phyloP scores from a whole-genome alignment of 2,329 filamentous ascomycete genomes.

The Cytospora chrysosperma region DNA sequence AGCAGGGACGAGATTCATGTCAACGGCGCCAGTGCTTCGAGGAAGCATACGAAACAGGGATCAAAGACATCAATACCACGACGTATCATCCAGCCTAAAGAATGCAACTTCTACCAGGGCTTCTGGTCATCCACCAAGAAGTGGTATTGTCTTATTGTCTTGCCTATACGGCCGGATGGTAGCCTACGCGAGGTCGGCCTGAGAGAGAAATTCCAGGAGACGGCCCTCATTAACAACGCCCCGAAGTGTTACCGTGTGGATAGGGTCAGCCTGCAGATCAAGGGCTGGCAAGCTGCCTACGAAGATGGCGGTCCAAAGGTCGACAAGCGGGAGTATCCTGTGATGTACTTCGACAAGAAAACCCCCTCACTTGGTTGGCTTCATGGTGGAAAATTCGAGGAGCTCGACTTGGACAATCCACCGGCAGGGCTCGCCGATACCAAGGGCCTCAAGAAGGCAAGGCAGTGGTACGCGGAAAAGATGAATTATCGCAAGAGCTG shows the following conservation, averaged over 20 bases:
- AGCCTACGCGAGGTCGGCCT: slow-evolving; percentile 20
- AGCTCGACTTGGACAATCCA: slow-evolving; percentile 20
- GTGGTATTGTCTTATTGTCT: slow-evolving; percentile 38
- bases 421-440: slow-evolving; percentile 9
- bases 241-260: slow-evolving; percentile 38
- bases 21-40: neutral
- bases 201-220: slow-evolving; percentile 30
- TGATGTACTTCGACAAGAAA: slow-evolving; percentile 38
- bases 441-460: slow-evolving; percentile 14
- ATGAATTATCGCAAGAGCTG: slow-evolving; percentile 23
- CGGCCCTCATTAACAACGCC: slow-evolving; percentile 32
- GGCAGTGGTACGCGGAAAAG: slow-evolving; percentile 20
- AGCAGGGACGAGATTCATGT: slow-evolving; percentile 15
- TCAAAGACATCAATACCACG: neutral
- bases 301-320: slow-evolving; percentile 37
- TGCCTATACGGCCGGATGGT: slow-evolving; percentile 32
- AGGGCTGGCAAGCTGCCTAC: slow-evolving; percentile 38
- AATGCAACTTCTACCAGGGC: slow-evolving; percentile 37
- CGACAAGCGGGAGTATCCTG: slow-evolving; percentile 38
- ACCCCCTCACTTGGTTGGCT: slow-evolving; percentile 23
- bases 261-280: slow-evolving; percentile 30
- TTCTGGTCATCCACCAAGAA: slow-evolving; percentile 31
- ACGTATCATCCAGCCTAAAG: slow-evolving; percentile 30
- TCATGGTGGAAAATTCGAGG: slow-evolving; percentile 13
- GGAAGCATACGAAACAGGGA: neutral